Base-by-base conservation (phyloP, 1,139 yeast species). In the Suhomyces yuchorum region DNA sequence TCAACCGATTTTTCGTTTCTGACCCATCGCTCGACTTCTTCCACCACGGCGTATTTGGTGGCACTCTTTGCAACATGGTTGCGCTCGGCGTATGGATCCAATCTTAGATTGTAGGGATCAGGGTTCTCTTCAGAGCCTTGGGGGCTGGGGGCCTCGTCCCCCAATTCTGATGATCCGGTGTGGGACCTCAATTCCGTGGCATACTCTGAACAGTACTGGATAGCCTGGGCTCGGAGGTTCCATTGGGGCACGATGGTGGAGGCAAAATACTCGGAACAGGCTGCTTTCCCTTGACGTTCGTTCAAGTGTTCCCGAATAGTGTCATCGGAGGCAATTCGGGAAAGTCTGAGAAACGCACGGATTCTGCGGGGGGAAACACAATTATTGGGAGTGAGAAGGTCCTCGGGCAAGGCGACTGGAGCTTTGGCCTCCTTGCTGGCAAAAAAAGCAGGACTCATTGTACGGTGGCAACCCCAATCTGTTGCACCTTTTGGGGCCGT, bases 251-350 rank as follows among this genome's bases (percentile, higher is more conserved):
- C 58, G 11, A 75, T 66, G 3, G 53, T 56, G n/a, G 48, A 40
- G 11, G 49, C 46, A 51, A 70, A 73, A 53, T 66, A 73, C 7
- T 43, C 44, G 38, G 63, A 66, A 55, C 78, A 74, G 8, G 44
- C 42, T 17, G 49, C 42, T 2, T 39, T 46, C 1, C 54, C 42
- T 12, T 59, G 48, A 15, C 58, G 47, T 47, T 66, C 74, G 53
- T 73, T 73, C 47, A 75, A 55, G 54, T 73, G 78, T 37, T 71
- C 73, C 22, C 65, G 58, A 20, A 75, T 65, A 14, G 70, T 58
- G 53, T 75, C 80, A 53, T 75, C 80, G 12, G 75, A 65, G 17
- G 72, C 67, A 18, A 66, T 49, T 44, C 80, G 54, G 5, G 78
- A 73, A 12, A 66, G 62, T 8, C 69, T 60, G n/a, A 75, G 62